Evolutionary conservation across 2,329 filamentous ascomycete genomes (phyloP), one percentile per base, ranked within the genome.

Genomic region (Trichoderma brevicompactum): DNA sequence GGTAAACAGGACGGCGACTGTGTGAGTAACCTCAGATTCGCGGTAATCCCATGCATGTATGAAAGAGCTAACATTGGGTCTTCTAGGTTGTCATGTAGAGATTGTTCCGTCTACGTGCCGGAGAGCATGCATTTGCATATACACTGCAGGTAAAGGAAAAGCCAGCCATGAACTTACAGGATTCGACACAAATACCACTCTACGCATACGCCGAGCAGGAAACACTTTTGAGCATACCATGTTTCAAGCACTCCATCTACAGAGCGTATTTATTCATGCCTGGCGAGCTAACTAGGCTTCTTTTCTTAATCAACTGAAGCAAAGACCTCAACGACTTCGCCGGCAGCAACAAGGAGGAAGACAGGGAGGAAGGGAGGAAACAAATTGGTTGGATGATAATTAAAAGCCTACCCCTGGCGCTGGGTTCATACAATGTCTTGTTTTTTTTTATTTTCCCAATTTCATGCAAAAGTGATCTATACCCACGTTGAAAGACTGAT

Each of bases 1-100:
- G 88, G 84, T 54, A 94, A 95, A 78, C 85, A 89, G 68, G 92
- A 97, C n/a, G 86, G 87, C 70, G 94, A 98, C 79, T 99, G 94
- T 82, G 94, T 97, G 87, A 84, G 85, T 84, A 19, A 19, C 38
- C 17, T 84, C 82, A 1, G 12, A 9, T 28, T 32, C 7, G 17
- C 10, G 8, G 15, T 9, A 8, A 5, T 8, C 38, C 2, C 86
- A 85, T 66, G 83, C 84, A n/a, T 75, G 81, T 3, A 87, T 85
- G 69, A 82, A 87, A 74, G 34, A 50, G 28, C 59, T 63, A 28
- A 63, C 59, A 54, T 46, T 7, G 1, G 3, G 23, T 19, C 15
- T 9, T 17, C 13, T 32, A 63, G 59, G 40, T 63, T 46, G 7
- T 63, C 28, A 63, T 63, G 59, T 63, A 63, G 32, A 12, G n/a